Percentiles rank a stretch among this genome's conserved stretches.
phyloP scores from a whole-genome alignment of 768 basidiomycete genomes.

The Tricholoma matsutake region DNA sequence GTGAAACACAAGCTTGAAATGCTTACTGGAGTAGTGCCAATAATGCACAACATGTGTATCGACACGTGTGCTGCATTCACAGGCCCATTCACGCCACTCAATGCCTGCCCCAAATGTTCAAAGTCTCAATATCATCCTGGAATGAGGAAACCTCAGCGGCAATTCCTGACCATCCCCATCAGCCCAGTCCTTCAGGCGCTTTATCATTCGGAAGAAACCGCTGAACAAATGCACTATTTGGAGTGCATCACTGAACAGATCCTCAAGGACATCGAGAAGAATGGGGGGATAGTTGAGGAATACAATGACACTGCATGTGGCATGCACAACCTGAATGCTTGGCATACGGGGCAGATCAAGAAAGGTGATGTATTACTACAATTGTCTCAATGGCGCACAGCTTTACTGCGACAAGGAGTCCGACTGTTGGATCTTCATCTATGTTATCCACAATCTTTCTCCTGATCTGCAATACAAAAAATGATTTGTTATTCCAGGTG shows the following conservation, averaged over 20 bases:
- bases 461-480: conserved; percentile 9
- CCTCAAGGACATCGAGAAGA: neutral
- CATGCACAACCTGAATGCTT: conserved; percentile 33
- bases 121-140: neutral
- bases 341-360: neutral
- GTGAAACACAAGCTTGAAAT: too few relatives aligned
- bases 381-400: conserved; percentile 19
- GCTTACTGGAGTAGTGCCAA: too few relatives aligned
- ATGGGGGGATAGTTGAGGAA: conserved; percentile 31
- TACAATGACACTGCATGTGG: conserved; percentile 31
- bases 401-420: too few relatives aligned
- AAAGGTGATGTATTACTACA: conserved; percentile 22
- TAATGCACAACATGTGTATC: conserved; percentile 38
- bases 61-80: conserved; percentile 17
- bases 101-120: too few relatives aligned
- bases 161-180: neutral
- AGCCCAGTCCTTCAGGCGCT: conserved; percentile 1
- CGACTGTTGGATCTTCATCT: too few relatives aligned
- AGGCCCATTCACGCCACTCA: neutral
- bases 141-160: neutral
- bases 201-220: neutral
- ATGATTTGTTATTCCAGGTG: conserved; percentile 7
- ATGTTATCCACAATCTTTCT: too few relatives aligned
- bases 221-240: conserved; percentile 1
- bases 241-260: neutral